These are phyloP conservation scores for Verticillium tricorpus DNA, from an alignment of 2,329 filamentous ascomycete genomes.

Conservation along the genomic window DNA sequence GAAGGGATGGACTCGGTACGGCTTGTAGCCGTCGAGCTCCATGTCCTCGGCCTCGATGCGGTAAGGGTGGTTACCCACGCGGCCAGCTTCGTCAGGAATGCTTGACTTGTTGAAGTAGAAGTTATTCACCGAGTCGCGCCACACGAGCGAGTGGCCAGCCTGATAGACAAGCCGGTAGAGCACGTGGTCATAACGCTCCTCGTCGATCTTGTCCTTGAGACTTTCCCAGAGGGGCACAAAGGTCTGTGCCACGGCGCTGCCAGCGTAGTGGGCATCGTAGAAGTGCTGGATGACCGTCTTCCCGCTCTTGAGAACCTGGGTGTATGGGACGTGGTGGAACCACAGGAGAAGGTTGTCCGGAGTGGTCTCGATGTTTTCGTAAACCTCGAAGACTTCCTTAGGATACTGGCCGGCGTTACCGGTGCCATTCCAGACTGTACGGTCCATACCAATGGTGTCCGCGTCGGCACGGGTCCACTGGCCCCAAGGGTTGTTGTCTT, in stretches of 20 bases:
- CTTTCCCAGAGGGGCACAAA: constrained; percentile 52
- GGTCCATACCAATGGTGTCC: constrained; percentile 63
- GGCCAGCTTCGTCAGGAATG: constrained; percentile 50
- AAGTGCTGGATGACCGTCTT: constrained; percentile 66
- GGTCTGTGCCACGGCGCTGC: constrained; percentile 54
- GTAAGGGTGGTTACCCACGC: constrained; percentile 58
- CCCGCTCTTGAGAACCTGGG: constrained; percentile 54
- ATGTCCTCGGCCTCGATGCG: constrained; percentile 68
- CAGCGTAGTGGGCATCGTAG: constrained; percentile 58
- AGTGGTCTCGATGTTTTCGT: constrained; percentile 57
- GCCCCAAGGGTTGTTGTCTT: constrained; percentile 65
- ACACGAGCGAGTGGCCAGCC: constrained; percentile 65
- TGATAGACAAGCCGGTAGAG: constrained; percentile 59
- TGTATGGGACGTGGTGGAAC: constrained; percentile 72
- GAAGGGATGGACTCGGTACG: neutral
- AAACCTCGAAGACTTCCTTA: constrained; percentile 49
- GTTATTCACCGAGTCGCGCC: constrained; percentile 62
- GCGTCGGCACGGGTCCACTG: constrained; percentile 66
- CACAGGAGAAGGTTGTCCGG: constrained; percentile 65
- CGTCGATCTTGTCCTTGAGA: constrained; percentile 52
- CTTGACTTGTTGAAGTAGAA: constrained; percentile 60
- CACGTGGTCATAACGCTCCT: constrained; percentile 53
- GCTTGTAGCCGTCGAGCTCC: constrained; percentile 52
- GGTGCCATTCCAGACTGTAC: constrained; percentile 64
- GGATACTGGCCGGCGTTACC: constrained; percentile 64